Conservation (phyloP, 1,284 basidiomycete genomes). For the Cryptococcus sp. region DNA sequence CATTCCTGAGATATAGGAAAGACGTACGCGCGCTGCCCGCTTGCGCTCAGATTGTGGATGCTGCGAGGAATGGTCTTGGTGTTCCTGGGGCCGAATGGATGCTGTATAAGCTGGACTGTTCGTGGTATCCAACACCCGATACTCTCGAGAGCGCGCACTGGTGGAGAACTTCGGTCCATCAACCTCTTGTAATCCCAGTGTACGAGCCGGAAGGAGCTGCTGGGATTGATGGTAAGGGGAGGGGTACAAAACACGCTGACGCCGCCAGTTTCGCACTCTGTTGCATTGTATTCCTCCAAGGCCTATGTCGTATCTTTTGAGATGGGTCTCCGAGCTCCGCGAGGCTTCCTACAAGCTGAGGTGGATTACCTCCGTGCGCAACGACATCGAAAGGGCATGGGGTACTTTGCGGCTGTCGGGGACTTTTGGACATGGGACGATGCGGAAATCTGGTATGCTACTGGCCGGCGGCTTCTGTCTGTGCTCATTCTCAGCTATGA, state of each 20-base stretch:
- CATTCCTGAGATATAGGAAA: too few relatives aligned
- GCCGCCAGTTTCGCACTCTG: too few relatives aligned
- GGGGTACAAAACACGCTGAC: too few relatives aligned
- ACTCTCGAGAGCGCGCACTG: background rate
- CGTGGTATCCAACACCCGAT: background rate
- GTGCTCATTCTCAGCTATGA: too few relatives aligned
- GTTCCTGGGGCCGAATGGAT: too few relatives aligned
- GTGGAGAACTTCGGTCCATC: too few relatives aligned
- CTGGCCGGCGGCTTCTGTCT: too few relatives aligned
- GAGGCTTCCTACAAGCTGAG: conserved; percentile 9
- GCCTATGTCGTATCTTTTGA: conserved; percentile 5
- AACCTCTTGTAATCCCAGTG: too few relatives aligned
- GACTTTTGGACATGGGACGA: conserved; percentile 10
- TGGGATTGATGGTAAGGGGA: background rate
- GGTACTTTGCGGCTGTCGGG: conserved; percentile 11
- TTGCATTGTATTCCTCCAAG: too few relatives aligned
- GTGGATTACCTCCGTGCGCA: conserved; percentile 2
- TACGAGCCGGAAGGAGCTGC: background rate
- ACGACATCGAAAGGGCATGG: conserved; percentile 6
- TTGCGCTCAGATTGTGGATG: too few relatives aligned
- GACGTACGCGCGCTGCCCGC: too few relatives aligned
- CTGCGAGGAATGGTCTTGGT: too few relatives aligned
- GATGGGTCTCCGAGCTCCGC: conserved; percentile 9
- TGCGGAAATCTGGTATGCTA: background rate
- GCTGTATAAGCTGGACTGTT: background rate